Conservation (phyloP, 805 yeast species). For the Saccharomyces jurei region DNA sequence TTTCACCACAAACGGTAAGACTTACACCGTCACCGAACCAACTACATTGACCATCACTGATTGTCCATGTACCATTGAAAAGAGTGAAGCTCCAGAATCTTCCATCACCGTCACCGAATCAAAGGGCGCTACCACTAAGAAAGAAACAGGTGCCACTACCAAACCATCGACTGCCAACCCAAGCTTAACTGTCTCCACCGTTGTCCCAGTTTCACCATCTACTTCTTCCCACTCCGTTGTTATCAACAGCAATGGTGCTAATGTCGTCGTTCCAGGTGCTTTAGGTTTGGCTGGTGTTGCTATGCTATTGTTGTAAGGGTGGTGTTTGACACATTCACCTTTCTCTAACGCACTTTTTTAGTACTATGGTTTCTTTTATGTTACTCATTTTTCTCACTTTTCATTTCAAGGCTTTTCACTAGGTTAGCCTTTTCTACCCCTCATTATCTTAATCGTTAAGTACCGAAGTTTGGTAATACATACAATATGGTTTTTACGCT, state of each 20-base stretch:
- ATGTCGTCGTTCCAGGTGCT: conserved; percentile 8
- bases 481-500: background rate
- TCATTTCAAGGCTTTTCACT: background rate
- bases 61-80: conserved; percentile 66
- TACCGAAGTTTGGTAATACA: too few relatives aligned
- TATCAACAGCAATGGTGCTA: conserved; percentile 8
- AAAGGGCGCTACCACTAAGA: conserved; percentile 7
- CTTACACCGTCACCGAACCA: conserved; percentile 4
- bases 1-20: conserved; percentile 15
- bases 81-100: conserved; percentile 9
- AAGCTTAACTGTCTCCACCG: conserved; percentile 4
- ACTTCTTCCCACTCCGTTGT: conserved; percentile 1
- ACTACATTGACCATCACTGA: conserved; percentile 62
- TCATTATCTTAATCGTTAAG: background rate
- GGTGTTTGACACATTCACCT: conserved; percentile 3
- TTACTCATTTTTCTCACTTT: background rate
- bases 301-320: conserved; percentile 11
- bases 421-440: too few relatives aligned
- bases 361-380: background rate
- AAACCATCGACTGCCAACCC: conserved; percentile 5
- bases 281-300: conserved; percentile 8
- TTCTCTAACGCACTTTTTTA: background rate
- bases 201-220: conserved; percentile 4
- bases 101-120: background rate
- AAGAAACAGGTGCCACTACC: background rate